Percentiles rank a stretch among this genome's conserved stretches.
Evolutionary conservation across 495 filamentous ascomycete species (phyloP).

Genomic region (Hypoxylon fuscum): DNA sequence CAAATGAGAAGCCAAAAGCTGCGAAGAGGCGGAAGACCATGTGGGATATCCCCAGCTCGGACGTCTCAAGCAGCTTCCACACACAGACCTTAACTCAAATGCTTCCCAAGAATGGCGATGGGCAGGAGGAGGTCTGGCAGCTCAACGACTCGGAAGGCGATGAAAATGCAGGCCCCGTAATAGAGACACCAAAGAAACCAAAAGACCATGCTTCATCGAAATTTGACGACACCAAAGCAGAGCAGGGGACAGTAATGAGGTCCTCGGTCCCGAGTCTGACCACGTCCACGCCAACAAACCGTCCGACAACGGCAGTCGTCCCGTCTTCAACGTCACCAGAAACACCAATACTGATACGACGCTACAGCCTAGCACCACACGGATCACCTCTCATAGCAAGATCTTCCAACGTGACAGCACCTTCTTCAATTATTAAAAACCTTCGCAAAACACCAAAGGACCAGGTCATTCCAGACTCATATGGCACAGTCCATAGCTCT

Average conservation of each 20-base stretch:
- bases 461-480: constrained; percentile 52
- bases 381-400: constrained; percentile 50
- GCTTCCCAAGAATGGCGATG: constrained; percentile 37
- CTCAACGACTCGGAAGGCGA: constrained; percentile 51
- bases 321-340: constrained; percentile 51
- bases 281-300: constrained; percentile 47
- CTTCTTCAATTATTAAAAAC: constrained; percentile 40
- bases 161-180: constrained; percentile 29
- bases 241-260: constrained; percentile 4
- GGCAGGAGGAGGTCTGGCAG: constrained; percentile 35
- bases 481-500: constrained; percentile 44
- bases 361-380: constrained; percentile 35
- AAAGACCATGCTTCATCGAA: constrained; percentile 7
- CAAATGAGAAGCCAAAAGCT: constrained; percentile 27
- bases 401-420: constrained; percentile 48
- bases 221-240: constrained; percentile 2
- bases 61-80: constrained; percentile 48
- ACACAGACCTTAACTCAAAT: constrained; percentile 58
- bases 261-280: constrained; percentile 32
- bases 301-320: constrained; percentile 48
- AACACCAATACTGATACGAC: constrained; percentile 46
- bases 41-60: constrained; percentile 47
- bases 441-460: constrained; percentile 41
- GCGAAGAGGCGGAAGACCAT: constrained; percentile 54
- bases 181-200: constrained; percentile 37